Evolutionary conservation across 2,329 filamentous ascomycete genomes (phyloP), one percentile per base, ranked within the genome.

Genomic region (Karstenula rhodostoma): DNA sequence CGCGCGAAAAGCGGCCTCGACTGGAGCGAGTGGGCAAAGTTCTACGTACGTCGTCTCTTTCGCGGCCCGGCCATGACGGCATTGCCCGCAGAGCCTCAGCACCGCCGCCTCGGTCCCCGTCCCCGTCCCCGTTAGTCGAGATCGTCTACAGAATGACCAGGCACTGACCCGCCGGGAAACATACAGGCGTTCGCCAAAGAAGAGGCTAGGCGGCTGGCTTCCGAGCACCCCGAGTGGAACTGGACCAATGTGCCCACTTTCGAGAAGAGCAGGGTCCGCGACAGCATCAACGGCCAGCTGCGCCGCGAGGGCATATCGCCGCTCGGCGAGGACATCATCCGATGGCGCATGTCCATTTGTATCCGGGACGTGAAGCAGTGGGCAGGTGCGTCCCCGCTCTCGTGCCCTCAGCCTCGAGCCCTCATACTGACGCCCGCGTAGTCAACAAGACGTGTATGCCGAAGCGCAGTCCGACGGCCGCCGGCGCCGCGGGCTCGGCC

Each of bases 271-370:
- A 32, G 52, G 17, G 52, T 55, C 42, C 32, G 40, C 27, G 40
- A 46, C 15, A 44, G 52, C 42, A 55, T 55, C 42, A 55, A 55
- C n/a, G 52, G 9, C 22, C 40, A 55, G 40, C 27, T 55, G 42
- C 27, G 52, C 27, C 37, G 42, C 15, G 52, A 55, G 29, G 52
- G 52, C 40, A 46, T 55, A n/a, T 40, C 52, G n/a, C 40, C 44
- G 42, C 42, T 55, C 12, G 52, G 52, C 40, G 40, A 55, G 29
- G 52, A 55, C 19, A 46, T 55, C 42, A 47, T 55, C 22, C 52
- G 52, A n/a, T 55, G 52, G 52, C 27, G 52, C 9, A 46, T 55
- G 52, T 46, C 42, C n/a, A 55, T 55, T n/a, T 55, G 52, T 46
- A 55, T 55, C 22, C 42, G 52, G 7, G 52, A 55, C 23, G 52